Evolutionary conservation across 495 filamentous ascomycete species (phyloP).

Genomic region (Hypoxylon subgilvum): DNA sequence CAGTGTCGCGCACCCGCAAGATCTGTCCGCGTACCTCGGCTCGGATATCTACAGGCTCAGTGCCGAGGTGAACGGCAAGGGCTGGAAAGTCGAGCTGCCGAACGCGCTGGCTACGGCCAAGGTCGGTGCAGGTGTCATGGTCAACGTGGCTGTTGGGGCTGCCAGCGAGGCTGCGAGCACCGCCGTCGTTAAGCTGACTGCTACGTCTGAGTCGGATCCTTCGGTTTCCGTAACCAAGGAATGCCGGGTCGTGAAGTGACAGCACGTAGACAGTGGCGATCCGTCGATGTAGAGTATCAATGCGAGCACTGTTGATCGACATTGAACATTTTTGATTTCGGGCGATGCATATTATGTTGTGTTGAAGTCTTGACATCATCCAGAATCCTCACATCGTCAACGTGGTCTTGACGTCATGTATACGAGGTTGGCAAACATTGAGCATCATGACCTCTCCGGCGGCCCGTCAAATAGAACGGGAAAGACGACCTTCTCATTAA

Average conservation of each 20-base stretch:
- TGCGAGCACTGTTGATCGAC: no score
- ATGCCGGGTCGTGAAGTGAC: conserved; percentile 36
- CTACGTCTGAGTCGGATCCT: conserved; percentile 47
- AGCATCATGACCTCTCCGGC: conserved; percentile 5
- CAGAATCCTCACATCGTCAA: neutral
- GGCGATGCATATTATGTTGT: no score
- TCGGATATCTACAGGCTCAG: conserved; percentile 42
- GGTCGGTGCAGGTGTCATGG: conserved; percentile 35
- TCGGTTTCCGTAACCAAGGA: conserved; percentile 26
- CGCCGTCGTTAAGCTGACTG: conserved; percentile 44
- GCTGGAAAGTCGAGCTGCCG: conserved; percentile 47
- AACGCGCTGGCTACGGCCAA: conserved; percentile 42
- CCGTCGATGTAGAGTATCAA: no score
- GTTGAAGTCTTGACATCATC: neutral
- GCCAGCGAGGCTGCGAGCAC: conserved; percentile 21
- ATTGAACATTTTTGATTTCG: no score
- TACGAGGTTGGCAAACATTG: neutral
- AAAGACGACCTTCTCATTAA: no score
- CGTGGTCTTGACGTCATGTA: conserved; percentile 21
- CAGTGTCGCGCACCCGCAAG: conserved; percentile 37
- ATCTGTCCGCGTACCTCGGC: conserved; percentile 35
- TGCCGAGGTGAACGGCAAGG: conserved; percentile 40
- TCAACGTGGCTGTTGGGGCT: conserved; percentile 44
- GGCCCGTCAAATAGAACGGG: no score
- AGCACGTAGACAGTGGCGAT: no score